phyloP scores from a whole-genome alignment of 1,139 yeast genomes.

The Nakaseomyces glabratus region DNA sequence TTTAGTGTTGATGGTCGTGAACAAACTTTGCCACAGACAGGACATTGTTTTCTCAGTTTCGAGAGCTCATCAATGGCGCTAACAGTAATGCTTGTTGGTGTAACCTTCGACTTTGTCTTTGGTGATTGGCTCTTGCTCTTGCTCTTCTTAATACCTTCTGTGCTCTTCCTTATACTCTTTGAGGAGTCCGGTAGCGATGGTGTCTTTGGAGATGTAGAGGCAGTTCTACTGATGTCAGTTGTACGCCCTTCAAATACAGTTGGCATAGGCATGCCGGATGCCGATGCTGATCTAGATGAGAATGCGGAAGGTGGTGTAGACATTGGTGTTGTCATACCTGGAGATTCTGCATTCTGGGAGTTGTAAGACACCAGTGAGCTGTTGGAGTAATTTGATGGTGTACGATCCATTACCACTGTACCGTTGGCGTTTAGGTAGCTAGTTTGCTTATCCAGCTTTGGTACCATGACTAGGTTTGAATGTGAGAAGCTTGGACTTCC shows the following conservation, averaged over 20 bases:
- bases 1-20: conserved; percentile 76
- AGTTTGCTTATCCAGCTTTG: too few relatives aligned
- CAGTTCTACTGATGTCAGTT: too few relatives aligned
- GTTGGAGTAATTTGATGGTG: conserved; percentile 4
- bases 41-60: conserved; percentile 37
- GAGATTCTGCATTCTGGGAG: conserved; percentile 1
- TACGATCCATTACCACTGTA: conserved; percentile 4
- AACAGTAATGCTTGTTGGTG: neutral
- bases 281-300: conserved; percentile 4
- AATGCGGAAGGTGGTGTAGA: conserved; percentile 6
- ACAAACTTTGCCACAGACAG: conserved; percentile 67
- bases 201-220: too few relatives aligned
- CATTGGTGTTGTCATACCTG: neutral
- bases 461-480: conserved; percentile 1
- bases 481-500: conserved; percentile 3
- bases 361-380: conserved; percentile 2
- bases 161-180: conserved; percentile 1
- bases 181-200: neutral
- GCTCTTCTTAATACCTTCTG: neutral
- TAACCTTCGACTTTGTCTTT: neutral
- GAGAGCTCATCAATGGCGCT: conserved; percentile 7
- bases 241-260: conserved; percentile 5
- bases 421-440: conserved; percentile 1
- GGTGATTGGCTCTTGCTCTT: conserved; percentile 5
- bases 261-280: conserved; percentile 2